Base-by-base conservation (phyloP, 352 stramenopile species). In the Globisporangium iwayamae region DNA sequence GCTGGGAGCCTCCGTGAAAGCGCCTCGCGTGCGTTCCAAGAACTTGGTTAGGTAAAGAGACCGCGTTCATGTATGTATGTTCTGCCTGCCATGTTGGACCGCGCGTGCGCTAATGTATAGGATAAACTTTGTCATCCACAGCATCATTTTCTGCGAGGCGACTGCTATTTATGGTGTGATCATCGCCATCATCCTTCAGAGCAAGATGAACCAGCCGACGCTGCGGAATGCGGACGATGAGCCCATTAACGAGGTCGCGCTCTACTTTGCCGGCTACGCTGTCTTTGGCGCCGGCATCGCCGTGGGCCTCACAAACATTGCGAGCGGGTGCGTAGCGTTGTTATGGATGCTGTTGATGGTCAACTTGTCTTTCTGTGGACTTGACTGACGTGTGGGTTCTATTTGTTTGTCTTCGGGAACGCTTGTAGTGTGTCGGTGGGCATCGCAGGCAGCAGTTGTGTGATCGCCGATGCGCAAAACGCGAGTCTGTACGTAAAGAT, bases 71-170 rank as follows among this genome's bases (percentile, higher is more conserved):
- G n/a, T 11, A 16, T 30, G 18, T 28, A 28, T 28, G 25, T 28
- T 28, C 25, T 28, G 25, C 25, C 18, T 16, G 20, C 25, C 9
- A 16, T 14, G 30, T 28, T 28, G 25, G 25, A 28, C 25, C 25
- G 25, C 25, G 25, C 25, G 10, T 45, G 9, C 4, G 9, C 38
- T 45, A 45, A 45, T 45, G 10, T 13, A 41, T 4, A 10, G 38
- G 11, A 16, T 45, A 39, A 4, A 41, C 14, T 56, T 6, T 36
- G 8, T 22, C 22, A 6, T 14, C 13, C 48, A n/a, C 28, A 30
- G 95, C 79, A 98, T 99, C 63, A 99, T 99, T 92, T 99, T 99
- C 79, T 99, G 98, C 76, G 98, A 99, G 83, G 98, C 98, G 11
- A 99, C 96, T 25, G 98, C 98, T 58, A 99, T 99, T 68, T 99